These are phyloP conservation scores for Brassica cretica DNA, from an alignment of 345 rosid genomes.

Conservation along the genomic window DNA sequence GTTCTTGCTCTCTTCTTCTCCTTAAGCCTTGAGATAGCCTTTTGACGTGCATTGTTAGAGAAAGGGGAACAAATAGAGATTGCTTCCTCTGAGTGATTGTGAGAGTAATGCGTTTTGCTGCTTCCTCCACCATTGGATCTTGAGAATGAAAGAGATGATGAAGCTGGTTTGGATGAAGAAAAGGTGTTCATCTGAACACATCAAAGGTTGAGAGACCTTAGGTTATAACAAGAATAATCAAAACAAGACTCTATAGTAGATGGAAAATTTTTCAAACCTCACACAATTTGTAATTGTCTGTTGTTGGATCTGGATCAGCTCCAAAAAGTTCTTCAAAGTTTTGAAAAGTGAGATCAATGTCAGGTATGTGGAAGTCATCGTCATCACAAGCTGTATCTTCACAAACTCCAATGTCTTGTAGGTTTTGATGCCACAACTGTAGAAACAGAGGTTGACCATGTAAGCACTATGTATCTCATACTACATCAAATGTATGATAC, in stretches of 20 bases:
- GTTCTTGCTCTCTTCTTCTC: conserved; percentile 62
- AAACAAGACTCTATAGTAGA: not conserved
- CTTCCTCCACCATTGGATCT: conserved; percentile 44
- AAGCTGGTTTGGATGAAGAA: conserved; percentile 39
- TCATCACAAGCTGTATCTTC: conserved; percentile 57
- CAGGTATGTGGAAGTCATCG: conserved; percentile 73
- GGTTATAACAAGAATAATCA: not conserved
- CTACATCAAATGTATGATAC: too few species aligned
- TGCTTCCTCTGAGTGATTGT: conserved; percentile 41
- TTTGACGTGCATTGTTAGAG: conserved; percentile 42
- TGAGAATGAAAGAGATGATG: conserved; percentile 48
- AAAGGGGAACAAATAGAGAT: conserved; percentile 41
- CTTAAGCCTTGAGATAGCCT: conserved; percentile 57
- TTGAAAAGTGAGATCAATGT: conserved; percentile 69
- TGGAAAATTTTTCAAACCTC: conserved; percentile 33
- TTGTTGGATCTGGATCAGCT: conserved; percentile 50
- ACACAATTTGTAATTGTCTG: conserved; percentile 29
- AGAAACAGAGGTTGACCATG: conserved; percentile 20
- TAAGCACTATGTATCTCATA: not conserved
- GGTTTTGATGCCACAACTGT: conserved; percentile 78
- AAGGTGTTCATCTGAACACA: too few species aligned
- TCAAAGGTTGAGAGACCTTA: not conserved
- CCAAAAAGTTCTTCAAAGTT: conserved; percentile 83
- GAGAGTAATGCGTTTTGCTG: conserved; percentile 39
- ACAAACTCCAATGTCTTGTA: conserved; percentile 88